Base-by-base conservation (phyloP, 306 rosid species). In the Gastrolobium bilobum region DNA sequence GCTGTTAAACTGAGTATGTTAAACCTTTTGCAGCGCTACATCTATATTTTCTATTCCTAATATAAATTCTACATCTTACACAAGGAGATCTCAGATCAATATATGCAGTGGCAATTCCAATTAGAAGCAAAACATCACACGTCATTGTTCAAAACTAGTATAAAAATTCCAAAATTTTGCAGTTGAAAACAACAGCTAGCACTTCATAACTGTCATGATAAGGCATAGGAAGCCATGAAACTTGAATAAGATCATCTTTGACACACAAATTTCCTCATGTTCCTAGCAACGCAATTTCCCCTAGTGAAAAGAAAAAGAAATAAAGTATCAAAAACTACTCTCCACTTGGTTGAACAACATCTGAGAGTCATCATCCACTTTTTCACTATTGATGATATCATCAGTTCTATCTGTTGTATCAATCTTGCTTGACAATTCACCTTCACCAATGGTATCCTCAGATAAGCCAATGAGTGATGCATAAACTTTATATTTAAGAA, bases 381-480 rank as follows among this genome's bases (percentile, higher is more conserved):
- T 86, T 44, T 81, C 77, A 54, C 33, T 66, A 2, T 79, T 85
- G 47, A 4, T 66, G 34, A 78, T 69, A 61, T 37, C 84, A 5
- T 78, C 70, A 3, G 54, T 78, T 61, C 48, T 67, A 69, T 76
- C 86, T 35, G 6, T 68, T 37, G 38, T 62, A 67, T 77, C 69
- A 47, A 61, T 52, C 70, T 42, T 68, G 42, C 50, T 74, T 20
- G 77, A 47, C 39, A 73, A 65, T 74, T 50, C 88, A 52, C 79
- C 72, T 9, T 74, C 35, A 14, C 68, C 43, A 34, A 33, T 20
- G 14, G 82, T 70, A 71, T 75, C 85, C 26, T 56, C 75, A 14
- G 90, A 56, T 62, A 89, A 80, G 57, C 92, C 93, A 10, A 90
- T 62, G 44, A 84, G 69, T 50, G 92, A 85, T 54, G 91, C 93